These are phyloP conservation scores for Graphiopsis chlorocephala DNA, from an alignment of 2,329 filamentous ascomycete genomes.

Conservation along the genomic window DNA sequence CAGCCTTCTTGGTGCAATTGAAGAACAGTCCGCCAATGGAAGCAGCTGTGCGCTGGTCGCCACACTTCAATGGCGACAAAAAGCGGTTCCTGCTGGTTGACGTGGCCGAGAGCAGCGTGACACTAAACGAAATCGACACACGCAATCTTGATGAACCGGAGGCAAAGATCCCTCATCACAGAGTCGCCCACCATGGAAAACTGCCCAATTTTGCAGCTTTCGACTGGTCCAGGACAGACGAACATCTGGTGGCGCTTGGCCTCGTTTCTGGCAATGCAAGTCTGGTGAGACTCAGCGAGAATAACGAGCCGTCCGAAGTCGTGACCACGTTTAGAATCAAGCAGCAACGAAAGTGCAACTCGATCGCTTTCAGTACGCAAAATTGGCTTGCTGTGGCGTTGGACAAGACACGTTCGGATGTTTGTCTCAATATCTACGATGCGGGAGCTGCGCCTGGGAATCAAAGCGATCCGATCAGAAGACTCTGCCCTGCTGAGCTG, in stretches of 20 bases:
- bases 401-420: constrained; percentile 77
- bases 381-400: constrained; percentile 71
- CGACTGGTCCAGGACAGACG: constrained; percentile 61
- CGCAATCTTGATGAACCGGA: background rate
- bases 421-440: constrained; percentile 81
- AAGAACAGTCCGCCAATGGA: constrained; percentile 44
- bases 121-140: constrained; percentile 51
- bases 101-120: constrained; percentile 58
- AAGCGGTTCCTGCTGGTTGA: constrained; percentile 62
- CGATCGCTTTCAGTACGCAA: constrained; percentile 75
- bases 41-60: constrained; percentile 63
- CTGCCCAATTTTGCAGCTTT: constrained; percentile 63
- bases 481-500: constrained; percentile 63
- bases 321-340: constrained; percentile 68
- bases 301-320: constrained; percentile 40
- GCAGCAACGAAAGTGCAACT: constrained; percentile 74
- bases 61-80: constrained; percentile 51
- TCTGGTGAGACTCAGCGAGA: constrained; percentile 69
- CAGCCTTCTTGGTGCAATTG: background rate
- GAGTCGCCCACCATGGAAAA: constrained; percentile 48
- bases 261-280: constrained; percentile 73
- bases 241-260: constrained; percentile 70
- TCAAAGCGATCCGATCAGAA: constrained; percentile 50
- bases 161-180: constrained; percentile 49
- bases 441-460: constrained; percentile 59